phyloP scores from a whole-genome alignment of 768 basidiomycete genomes.

The Infundibulicybe gibba region DNA sequence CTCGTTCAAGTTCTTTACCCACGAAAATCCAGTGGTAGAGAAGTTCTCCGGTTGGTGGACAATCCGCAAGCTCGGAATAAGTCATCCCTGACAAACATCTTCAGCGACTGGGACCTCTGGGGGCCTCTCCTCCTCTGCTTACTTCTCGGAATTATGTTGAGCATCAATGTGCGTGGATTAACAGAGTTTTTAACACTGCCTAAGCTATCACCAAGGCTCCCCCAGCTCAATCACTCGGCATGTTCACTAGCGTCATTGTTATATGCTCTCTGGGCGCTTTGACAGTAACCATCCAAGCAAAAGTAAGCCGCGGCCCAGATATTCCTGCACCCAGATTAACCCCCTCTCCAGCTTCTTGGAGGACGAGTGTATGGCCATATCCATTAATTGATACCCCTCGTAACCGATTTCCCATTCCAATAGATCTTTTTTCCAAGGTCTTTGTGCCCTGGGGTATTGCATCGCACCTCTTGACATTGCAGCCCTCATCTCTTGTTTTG shows the following conservation, averaged over 20 bases:
- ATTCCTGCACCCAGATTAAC: conserved; percentile 1
- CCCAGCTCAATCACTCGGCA: conserved; percentile 72
- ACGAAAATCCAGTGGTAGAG: conserved; percentile 65
- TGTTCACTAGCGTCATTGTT: conserved; percentile 93
- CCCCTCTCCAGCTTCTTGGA: conserved; percentile 56
- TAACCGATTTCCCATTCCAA: conserved; percentile 3
- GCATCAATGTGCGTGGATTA: conserved; percentile 59
- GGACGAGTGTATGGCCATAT: conserved; percentile 65
- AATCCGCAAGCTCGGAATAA: neutral
- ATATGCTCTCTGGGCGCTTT: conserved; percentile 90
- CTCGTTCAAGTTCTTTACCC: conserved; percentile 93
- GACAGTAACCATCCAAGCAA: conserved; percentile 93
- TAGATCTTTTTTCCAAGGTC: conserved; percentile 93
- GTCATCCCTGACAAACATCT: neutral
- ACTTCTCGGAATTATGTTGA: conserved; percentile 78
- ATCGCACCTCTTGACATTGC: conserved; percentile 91
- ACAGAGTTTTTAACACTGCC: neutral
- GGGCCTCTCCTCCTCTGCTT: conserved; percentile 87
- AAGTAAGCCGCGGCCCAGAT: conserved; percentile 42
- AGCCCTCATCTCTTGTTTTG: conserved; percentile 81
- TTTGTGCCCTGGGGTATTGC: conserved; percentile 95
- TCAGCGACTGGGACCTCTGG: conserved; percentile 98
- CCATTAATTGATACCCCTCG: neutral
- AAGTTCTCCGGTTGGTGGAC: conserved; percentile 66
- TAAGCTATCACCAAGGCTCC: conserved; percentile 60